phyloP scores from a whole-genome alignment of 306 rosid species.

The Prunus fruticosa region DNA sequence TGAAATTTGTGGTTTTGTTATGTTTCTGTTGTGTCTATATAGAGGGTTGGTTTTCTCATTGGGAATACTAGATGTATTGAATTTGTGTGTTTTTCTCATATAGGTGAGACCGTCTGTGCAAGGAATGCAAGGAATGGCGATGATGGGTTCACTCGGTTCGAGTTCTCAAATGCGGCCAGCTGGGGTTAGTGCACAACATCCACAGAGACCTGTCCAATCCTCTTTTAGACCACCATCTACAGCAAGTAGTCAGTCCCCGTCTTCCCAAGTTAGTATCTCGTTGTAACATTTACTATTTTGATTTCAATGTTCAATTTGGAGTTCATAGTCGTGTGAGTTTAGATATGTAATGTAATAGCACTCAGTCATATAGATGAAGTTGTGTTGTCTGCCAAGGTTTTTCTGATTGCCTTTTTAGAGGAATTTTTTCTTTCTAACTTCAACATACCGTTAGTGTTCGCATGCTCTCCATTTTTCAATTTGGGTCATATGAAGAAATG shows the following conservation, averaged over 20 bases:
- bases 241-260: conserved; percentile 49
- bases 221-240: conserved; percentile 68
- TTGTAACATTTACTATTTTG: not conserved
- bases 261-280: conserved; percentile 70
- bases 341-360: not conserved
- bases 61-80: too few relatives aligned
- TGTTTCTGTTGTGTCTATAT: not conserved
- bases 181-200: conserved; percentile 52
- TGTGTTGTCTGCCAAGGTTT: not conserved
- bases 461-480: not conserved
- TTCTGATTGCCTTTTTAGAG: not conserved
- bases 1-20: not conserved
- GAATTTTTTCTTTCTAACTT: not conserved
- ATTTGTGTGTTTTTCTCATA: not conserved
- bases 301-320: not conserved
- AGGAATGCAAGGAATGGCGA: conserved; percentile 69
- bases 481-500: not conserved
- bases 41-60: not conserved
- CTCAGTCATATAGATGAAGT: not conserved
- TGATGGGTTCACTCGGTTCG: conserved; percentile 72
- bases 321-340: not conserved
- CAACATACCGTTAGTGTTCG: not conserved
- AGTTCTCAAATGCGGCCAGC: conserved; percentile 72
- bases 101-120: conserved; percentile 67
- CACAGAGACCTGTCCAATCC: conserved; percentile 71